A percentile compares a stretch with the other conserved stretches of the same genome.
Conservation (phyloP, 1,284 basidiomycete genomes). For the Prillingera fragicola region DNA sequence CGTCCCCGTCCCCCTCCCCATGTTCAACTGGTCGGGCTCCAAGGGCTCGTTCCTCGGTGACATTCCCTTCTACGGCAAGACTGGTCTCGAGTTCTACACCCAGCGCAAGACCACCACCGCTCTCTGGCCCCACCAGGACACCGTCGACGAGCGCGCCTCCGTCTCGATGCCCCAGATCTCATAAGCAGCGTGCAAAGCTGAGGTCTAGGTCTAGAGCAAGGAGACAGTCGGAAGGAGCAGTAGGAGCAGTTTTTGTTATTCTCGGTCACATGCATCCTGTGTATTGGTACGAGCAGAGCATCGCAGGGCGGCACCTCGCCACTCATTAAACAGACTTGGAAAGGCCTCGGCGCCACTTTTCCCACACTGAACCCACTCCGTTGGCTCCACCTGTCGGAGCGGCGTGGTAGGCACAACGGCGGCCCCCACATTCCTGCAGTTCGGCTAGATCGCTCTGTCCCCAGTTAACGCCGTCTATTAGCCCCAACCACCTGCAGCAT, state of each 20-base stretch:
- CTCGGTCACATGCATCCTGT: constrained; percentile 14
- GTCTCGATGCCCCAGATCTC: constrained; percentile 42
- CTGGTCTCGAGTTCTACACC: constrained; percentile 44
- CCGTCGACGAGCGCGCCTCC: constrained; percentile 34
- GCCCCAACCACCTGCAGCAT: too few species aligned
- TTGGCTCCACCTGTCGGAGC: too few species aligned
- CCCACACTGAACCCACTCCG: too few species aligned
- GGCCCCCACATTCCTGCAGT: too few species aligned
- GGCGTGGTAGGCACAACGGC: too few species aligned
- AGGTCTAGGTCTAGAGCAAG: neutral
- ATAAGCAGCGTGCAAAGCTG: constrained; percentile 11
- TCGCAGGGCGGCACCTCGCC: neutral
- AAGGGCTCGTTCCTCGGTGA: constrained; percentile 78
- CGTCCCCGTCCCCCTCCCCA: constrained; percentile 78
- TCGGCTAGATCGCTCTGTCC: too few species aligned
- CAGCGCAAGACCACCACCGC: constrained; percentile 36
- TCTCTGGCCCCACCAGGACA: constrained; percentile 43
- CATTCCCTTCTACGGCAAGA: constrained; percentile 80
- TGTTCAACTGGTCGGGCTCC: constrained; percentile 57
- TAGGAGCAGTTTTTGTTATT: constrained; percentile 10
- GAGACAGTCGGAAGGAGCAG: neutral
- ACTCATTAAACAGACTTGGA: too few species aligned
- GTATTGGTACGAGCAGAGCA: constrained; percentile 8
- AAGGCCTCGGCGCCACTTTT: too few species aligned
- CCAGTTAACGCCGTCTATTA: too few species aligned